Evolutionary conservation across 768 basidiomycete genomes (phyloP).

Genomic region (Cubamyces sp.): DNA sequence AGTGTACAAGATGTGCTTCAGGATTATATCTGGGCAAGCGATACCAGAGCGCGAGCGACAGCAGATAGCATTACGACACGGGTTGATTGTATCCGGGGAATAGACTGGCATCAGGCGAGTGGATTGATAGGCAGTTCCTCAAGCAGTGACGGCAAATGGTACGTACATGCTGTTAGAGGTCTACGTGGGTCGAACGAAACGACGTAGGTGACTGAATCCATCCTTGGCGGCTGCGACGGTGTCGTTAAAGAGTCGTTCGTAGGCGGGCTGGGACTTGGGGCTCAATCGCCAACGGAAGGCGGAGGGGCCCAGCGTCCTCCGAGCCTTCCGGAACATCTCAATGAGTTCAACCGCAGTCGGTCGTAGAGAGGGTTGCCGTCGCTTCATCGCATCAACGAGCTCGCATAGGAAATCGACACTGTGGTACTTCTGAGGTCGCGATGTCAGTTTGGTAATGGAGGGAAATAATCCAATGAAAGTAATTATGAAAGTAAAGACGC

Average conservation of each 20-base stretch:
- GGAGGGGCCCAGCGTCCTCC: neutral
- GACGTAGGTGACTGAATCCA: conserved; percentile 7
- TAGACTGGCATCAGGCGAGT: too few species aligned
- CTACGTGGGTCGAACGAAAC: neutral
- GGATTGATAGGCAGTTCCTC: too few species aligned
- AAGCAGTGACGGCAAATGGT: too few species aligned
- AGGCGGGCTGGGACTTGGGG: conserved; percentile 4
- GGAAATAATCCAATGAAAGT: too few species aligned
- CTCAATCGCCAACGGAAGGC: conserved; percentile 20
- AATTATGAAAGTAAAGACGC: neutral
- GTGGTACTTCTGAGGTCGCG: conserved; percentile 4
- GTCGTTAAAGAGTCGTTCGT: conserved; percentile 22
- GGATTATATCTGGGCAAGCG: too few species aligned
- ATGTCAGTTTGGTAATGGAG: too few species aligned
- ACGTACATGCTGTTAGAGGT: neutral
- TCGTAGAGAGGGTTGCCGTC: conserved; percentile 5
- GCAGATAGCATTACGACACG: too few species aligned
- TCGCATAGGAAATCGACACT: conserved; percentile 13
- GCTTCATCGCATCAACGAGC: conserved; percentile 19
- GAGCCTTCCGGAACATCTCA: neutral
- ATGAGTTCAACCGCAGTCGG: conserved; percentile 10
- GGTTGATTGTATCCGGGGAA: too few species aligned
- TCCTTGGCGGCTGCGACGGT: conserved; percentile 23
- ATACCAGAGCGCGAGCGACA: too few species aligned
- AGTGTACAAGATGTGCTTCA: too few species aligned